Percentiles rank a stretch among this genome's conserved stretches.
Conservation (phyloP, 1,139 yeast species). For the Magnusiomyces sp. region DNA sequence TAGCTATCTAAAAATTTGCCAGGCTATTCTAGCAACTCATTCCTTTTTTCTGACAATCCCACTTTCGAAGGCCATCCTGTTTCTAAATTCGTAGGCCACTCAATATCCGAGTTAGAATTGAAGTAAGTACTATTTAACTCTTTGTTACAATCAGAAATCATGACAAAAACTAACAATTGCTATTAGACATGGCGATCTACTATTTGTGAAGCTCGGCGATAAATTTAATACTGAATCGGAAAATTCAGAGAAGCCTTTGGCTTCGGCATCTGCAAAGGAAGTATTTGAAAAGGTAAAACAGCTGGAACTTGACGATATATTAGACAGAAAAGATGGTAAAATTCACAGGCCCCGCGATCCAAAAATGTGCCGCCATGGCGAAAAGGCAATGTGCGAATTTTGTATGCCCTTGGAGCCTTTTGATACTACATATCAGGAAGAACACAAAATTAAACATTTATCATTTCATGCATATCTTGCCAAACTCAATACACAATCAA, state of each 20-base stretch:
- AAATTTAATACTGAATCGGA: conserved; percentile 1
- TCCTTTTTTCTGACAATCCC: conserved; percentile 31
- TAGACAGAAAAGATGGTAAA: conserved; percentile 64
- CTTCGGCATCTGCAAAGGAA: conserved; percentile 16
- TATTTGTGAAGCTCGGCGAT: conserved; percentile 47
- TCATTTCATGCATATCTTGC: conserved; percentile 80
- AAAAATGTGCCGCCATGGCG: conserved; percentile 74
- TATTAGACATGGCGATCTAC: conserved; percentile 67
- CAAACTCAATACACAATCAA: conserved; percentile 60
- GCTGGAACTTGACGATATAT: conserved; percentile 53
- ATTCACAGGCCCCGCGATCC: conserved; percentile 54
- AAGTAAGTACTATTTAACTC: conserved; percentile 23
- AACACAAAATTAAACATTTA: conserved; percentile 74
- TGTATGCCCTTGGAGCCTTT: conserved; percentile 95
- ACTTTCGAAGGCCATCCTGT: conserved; percentile 42
- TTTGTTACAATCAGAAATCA: conserved; percentile 1
- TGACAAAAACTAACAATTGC: not conserved
- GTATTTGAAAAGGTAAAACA: conserved; percentile 26
- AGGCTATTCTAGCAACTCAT: conserved; percentile 10
- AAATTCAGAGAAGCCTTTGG: conserved; percentile 17
- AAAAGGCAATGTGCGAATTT: conserved; percentile 95
- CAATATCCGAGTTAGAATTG: conserved; percentile 47
- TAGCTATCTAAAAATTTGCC: conserved; percentile 12
- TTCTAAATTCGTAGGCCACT: conserved; percentile 36
- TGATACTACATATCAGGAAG: conserved; percentile 70